A percentile compares a stretch with the other conserved stretches of the same genome.
These are phyloP conservation scores for Tricholoma furcatifolium DNA, from an alignment of 768 basidiomycete species.

Conservation along the genomic window DNA sequence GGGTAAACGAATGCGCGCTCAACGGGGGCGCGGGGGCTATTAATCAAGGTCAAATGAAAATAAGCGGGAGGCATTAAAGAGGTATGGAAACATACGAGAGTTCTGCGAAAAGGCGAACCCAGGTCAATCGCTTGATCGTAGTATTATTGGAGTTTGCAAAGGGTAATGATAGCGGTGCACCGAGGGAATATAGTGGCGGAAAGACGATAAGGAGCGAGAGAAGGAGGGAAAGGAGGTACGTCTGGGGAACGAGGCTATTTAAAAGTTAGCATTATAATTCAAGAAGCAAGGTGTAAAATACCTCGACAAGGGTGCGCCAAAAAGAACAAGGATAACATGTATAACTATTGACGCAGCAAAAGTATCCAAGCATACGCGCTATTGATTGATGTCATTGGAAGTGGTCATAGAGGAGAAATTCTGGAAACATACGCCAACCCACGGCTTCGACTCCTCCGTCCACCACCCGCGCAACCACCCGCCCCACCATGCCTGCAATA, in stretches of 20 bases:
- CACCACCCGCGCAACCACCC: slow-evolving; percentile 63
- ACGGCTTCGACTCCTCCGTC: slow-evolving; percentile 38
- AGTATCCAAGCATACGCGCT: slow-evolving; percentile 53
- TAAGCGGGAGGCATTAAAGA: no score
- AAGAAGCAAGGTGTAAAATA: slow-evolving; percentile 26
- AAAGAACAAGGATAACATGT: slow-evolving; percentile 54
- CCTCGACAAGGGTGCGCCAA: slow-evolving; percentile 75
- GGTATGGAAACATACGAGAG: slow-evolving; percentile 57
- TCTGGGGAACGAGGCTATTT: slow-evolving; percentile 53
- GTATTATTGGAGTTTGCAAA: slow-evolving; percentile 38
- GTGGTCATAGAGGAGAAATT: not conserved
- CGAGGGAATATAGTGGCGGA: slow-evolving; percentile 69
- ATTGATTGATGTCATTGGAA: slow-evolving; percentile 27
- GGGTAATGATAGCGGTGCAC: slow-evolving; percentile 46
- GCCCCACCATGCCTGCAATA: slow-evolving; percentile 73
- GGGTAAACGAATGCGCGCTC: slow-evolving; percentile 85
- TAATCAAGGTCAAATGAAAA: not conserved
- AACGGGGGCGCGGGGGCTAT: slow-evolving; percentile 56
- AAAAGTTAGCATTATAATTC: slow-evolving; percentile 7
- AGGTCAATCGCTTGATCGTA: slow-evolving; percentile 57
- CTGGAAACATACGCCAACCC: slow-evolving; percentile 33
- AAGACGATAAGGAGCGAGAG: slow-evolving; percentile 65
- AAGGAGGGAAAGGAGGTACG: slow-evolving; percentile 67
- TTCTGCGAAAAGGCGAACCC: slow-evolving; percentile 81
- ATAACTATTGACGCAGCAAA: slow-evolving; percentile 43